Percentiles rank a stretch among this genome's conserved stretches.
Evolutionary conservation across 2,329 filamentous ascomycete genomes (phyloP).

Genomic region (Proliferodiscus dingleyae): DNA sequence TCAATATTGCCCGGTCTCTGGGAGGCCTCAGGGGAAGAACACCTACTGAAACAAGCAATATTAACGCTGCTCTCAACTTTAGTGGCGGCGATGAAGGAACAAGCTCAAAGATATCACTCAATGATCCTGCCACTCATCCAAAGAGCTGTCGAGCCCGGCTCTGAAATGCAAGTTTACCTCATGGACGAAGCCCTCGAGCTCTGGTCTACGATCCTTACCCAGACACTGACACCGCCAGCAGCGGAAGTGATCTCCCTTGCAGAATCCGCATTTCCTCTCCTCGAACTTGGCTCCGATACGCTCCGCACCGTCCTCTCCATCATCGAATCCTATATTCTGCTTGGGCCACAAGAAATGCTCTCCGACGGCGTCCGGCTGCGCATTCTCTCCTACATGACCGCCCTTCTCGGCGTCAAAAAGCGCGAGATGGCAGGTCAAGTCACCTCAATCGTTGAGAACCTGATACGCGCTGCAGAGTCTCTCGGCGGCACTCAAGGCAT

Average conservation of each 20-base stretch:
- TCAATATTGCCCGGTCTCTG: constrained; percentile 75
- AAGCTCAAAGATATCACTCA: constrained; percentile 72
- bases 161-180: constrained; percentile 72
- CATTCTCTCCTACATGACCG: constrained; percentile 45
- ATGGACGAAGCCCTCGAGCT: constrained; percentile 89
- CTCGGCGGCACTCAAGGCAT: constrained; percentile 59
- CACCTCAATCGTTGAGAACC: constrained; percentile 56
- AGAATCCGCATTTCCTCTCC: constrained; percentile 58
- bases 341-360: constrained; percentile 64
- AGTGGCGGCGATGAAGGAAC: constrained; percentile 76
- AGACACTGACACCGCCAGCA: constrained; percentile 58
- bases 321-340: constrained; percentile 64
- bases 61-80: constrained; percentile 79
- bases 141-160: constrained; percentile 71
- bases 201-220: constrained; percentile 70
- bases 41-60: constrained; percentile 91
- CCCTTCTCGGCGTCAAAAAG: constrained; percentile 46
- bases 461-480: constrained; percentile 58
- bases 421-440: constrained; percentile 55
- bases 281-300: constrained; percentile 62
- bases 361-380: constrained; percentile 49
- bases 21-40: constrained; percentile 73
- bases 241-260: constrained; percentile 59
- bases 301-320: constrained; percentile 58
- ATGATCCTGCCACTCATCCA: constrained; percentile 79